These are phyloP conservation scores for Coemansia sp. DNA, from an alignment of 192 early-diverging fungal genomes.

Conservation along the genomic window DNA sequence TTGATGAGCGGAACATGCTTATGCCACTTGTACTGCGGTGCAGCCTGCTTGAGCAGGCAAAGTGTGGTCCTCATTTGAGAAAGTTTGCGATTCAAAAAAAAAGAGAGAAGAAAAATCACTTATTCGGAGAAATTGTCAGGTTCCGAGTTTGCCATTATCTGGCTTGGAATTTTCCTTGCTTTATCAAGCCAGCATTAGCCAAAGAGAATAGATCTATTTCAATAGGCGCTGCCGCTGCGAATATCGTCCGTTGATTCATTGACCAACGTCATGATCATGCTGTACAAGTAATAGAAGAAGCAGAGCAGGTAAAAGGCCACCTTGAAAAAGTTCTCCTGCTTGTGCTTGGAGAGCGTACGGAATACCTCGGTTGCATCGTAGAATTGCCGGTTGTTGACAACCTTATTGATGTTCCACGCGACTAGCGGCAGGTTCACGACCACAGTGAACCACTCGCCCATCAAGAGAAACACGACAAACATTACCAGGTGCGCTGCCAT, in stretches of 20 bases:
- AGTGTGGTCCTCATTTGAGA: conserved; percentile 20
- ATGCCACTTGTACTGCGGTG: conserved; percentile 48
- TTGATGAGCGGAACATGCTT: conserved; percentile 47
- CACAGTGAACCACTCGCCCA: conserved; percentile 84
- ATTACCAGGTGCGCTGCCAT: conserved; percentile 81
- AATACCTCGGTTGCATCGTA: conserved; percentile 99
- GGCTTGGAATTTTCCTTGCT: too few species aligned
- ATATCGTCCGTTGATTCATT: conserved; percentile 47
- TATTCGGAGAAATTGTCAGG: too few species aligned
- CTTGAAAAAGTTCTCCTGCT: conserved; percentile 96
- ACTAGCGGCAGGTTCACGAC: conserved; percentile 83
- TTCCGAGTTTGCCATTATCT: too few species aligned
- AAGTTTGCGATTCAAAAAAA: too few species aligned
- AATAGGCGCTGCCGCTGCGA: conserved; percentile 22
- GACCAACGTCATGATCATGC: conserved; percentile 60
- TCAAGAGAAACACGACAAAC: conserved; percentile 77
- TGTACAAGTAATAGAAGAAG: conserved; percentile 93
- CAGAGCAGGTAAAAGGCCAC: conserved; percentile 92
- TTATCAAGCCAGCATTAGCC: too few species aligned
- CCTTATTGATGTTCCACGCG: conserved; percentile 83
- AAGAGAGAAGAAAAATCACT: too few species aligned
- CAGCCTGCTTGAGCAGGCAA: conserved; percentile 17
- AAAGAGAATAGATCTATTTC: not conserved
- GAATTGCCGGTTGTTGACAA: conserved; percentile 82
- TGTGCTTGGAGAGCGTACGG: conserved; percentile 86